Evolutionary conservation across 2,329 filamentous ascomycete species (phyloP), one percentile per base, ranked within the genome.

Genomic region (Monilinia fructigena): DNA sequence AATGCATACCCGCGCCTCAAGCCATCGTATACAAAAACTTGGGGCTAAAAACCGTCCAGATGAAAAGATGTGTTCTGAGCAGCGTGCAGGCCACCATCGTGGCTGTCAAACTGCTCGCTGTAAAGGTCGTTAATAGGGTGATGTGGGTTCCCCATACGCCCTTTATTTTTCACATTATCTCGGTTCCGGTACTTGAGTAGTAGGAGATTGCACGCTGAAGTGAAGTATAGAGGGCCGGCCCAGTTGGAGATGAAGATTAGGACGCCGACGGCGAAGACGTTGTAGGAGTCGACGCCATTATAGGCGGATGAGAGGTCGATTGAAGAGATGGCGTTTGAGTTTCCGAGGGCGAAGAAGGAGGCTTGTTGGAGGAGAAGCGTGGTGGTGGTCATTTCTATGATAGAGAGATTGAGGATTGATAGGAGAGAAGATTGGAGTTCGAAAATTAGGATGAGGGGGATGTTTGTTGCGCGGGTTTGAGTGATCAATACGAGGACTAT

Each of bases 11-110:
- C 55, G 94, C 75, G 69, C 85, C 87, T 96, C 95, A 99, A 18
- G 90, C 92, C 82, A 95, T 89, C 70, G 88, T 91, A 77, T 96
- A 99, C 71, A 99, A 79, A 77, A 93, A 98, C 78, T 98, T 99
- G 0, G 95, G 95, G 70, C 92, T 96, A 78, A 99, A 99, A 14
- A 99, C 95, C 0, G 94, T 98, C 95, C 95, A 99, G 69, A 99
- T 93, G 76, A 99, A 99, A 67, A 99, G 78, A 81, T 99, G 95
- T 40, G 91, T 92, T 71, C 94, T 82, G 75, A 99, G 78, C 10
- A 85, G 82, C 58, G 90, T 93, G 77, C 95, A 99, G 20, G 94
- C 93, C 18, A 84, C 86, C 94, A 98, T 98, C 31, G 97, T 89
- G 56, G 87, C 89, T 3, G 86, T 78, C 63, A 91, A 78, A 70